Percentiles rank a stretch among this genome's conserved stretches.
phyloP scores from a whole-genome alignment of 2,329 filamentous ascomycete genomes.

The Neopestalotiopsis rosae region DNA sequence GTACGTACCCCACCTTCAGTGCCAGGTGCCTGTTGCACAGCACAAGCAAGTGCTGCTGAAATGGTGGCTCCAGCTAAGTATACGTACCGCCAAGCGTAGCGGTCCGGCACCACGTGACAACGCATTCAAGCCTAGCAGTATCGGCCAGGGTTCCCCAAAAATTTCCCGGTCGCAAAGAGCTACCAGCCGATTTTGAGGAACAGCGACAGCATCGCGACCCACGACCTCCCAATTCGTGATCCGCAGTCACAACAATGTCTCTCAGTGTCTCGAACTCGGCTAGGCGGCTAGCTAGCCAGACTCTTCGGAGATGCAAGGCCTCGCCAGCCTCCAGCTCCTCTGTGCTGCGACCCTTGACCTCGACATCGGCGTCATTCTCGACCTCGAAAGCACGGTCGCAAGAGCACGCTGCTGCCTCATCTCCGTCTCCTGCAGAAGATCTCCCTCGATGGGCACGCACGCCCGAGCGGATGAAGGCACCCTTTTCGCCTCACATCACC shows the following conservation, averaged over 20 bases:
- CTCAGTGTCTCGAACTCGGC: slow-evolving; percentile 39
- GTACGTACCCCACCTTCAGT: not conserved
- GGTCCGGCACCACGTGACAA: slow-evolving; percentile 21
- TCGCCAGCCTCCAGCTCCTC: slow-evolving; percentile 18
- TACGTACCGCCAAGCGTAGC: not conserved
- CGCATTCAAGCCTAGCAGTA: not conserved
- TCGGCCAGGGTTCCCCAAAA: slow-evolving; percentile 19
- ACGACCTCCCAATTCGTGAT: not conserved
- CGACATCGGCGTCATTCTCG: slow-evolving; percentile 19
- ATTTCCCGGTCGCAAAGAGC: slow-evolving; percentile 21
- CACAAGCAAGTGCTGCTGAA: no score
- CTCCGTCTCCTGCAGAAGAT: slow-evolving; percentile 19
- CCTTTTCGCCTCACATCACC: slow-evolving; percentile 65
- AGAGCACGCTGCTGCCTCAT: slow-evolving; percentile 10
- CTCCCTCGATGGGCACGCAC: slow-evolving; percentile 75
- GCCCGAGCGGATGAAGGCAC: slow-evolving; percentile 71
- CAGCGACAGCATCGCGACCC: slow-evolving; percentile 7
- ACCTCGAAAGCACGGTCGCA: slow-evolving; percentile 31
- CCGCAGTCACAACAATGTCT: slow-evolving; percentile 35
- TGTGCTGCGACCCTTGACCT: slow-evolving; percentile 18
- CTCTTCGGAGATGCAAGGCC: slow-evolving; percentile 12
- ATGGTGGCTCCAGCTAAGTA: no score
- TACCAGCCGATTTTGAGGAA: slow-evolving; percentile 17
- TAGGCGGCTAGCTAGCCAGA: slow-evolving; percentile 32
- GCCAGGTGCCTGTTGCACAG: not conserved